Evolutionary conservation across 306 rosid species (phyloP), one percentile per base, ranked within the genome.

Genomic region (Inga oerstediana): DNA sequence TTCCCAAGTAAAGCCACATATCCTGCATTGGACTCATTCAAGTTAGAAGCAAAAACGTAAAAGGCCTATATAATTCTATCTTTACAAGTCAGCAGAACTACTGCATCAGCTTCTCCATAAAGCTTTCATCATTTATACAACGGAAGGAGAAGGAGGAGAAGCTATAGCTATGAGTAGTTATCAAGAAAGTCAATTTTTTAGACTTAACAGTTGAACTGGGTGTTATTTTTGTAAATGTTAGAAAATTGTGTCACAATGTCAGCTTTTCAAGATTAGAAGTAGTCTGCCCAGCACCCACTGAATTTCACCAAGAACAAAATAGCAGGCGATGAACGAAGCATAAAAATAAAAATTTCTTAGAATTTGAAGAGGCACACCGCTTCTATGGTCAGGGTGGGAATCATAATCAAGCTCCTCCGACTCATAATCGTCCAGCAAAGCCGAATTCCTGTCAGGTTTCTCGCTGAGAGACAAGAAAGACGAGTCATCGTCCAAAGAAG

Each of bases 1-100:
- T 87, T 94, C 79, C 99, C 99, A 82, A 96, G 89, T 72, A 96
- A 85, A 82, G 98, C 98, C 85, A 92, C 94, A 84, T 90, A 96
- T 65, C 99, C 99, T 94, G 94, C 87, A 79, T 64, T 79, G 54
- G 7, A 72, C 78, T 52, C 75, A 86, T 59, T 48, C 39, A 88
- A 58, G 80, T 68, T 51, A 77, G 30, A 41, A 84, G 66, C 37
- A 79, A 62, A 11, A 80, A 48, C 7, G 54, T 5, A 4, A 3
- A 73, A 56, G 45, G 69, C 70, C 24, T 51, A 16, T 48, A 27
- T 54, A 12, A 72, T 35, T 32, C 59, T 49, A 77, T 35, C 20
- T 54, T 52, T 35, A 52, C 49, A 17, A 48, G 54, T 22, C 61
- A 52, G 37, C 49, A 70, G 74, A 65, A 71, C 56, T 22, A 43